Base-by-base conservation (phyloP, 2,329 filamentous ascomycete species). In the Endoconidiophora polonica region DNA sequence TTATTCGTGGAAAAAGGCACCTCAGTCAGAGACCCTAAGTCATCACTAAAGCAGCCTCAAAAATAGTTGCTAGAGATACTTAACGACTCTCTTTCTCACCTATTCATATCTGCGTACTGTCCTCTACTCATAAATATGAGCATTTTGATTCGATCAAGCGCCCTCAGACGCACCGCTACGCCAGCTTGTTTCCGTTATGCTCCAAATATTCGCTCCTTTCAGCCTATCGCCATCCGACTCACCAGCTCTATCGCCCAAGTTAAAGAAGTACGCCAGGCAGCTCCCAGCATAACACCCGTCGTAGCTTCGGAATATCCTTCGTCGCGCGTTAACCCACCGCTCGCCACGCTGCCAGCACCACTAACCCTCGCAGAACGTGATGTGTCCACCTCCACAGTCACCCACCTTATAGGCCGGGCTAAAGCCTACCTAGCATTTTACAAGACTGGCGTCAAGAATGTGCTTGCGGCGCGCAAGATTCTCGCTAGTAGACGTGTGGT, bases 341-440 rank as follows among this genome's bases (percentile, higher is more conserved):
- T 67, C 7, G 76, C 77, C 44, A 91, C 86, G 0, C 79, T 82
- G 20, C 83, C 88, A 0, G 77, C 85, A 0, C 70, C 74, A 0
- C 71, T 94, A 54, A 62, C 69, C 41, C 67, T 85, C 2, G 85
- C 85, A 33, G 29, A 33, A 33, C 5, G 61, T 63, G 4, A 59
- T 69, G 18, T 59, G 64, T 5, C 66, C 24, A 59, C 66, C 18
- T 60, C 74, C 50, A 63, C 64, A 50, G 58, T 63, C 37, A 58
- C 58, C 16, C 75, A 83, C 66, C 68, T 76, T 54, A 74, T 76
- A 59, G 61, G 65, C 41, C 66, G 80, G 24, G 90, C 86, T 55
- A 82, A 83, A 61, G 77, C 83, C 47, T 94, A 94, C 64, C 63
- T 83, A 7, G 65, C 65, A 36, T 96, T 96, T 73, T 96, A 95